Evolutionary conservation across 257 asterid genomes (phyloP).

Genomic region (Solanum paucissectum): DNA sequence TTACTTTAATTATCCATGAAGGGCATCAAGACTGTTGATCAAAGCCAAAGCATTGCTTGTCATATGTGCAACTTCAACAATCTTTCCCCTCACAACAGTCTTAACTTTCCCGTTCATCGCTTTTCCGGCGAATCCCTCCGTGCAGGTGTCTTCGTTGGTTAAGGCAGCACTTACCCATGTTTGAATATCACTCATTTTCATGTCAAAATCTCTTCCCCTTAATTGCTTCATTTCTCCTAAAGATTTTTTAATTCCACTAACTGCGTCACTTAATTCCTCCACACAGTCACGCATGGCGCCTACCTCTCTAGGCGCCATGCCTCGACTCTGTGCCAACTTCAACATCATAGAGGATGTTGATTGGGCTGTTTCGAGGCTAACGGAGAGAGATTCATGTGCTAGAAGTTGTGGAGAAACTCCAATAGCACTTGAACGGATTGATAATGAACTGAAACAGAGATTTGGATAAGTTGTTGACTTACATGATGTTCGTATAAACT

Average conservation of each 20-base stretch:
- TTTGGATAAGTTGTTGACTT: constrained; percentile 52
- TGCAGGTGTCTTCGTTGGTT: constrained; percentile 68
- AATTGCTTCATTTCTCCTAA: constrained; percentile 36
- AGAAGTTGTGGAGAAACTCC: constrained; percentile 38
- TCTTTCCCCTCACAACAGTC: constrained; percentile 22
- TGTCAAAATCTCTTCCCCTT: constrained; percentile 20
- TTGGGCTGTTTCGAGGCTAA: constrained; percentile 26
- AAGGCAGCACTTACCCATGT: constrained; percentile 89
- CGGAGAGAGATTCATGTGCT: constrained; percentile 49
- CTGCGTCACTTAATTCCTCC: constrained; percentile 51
- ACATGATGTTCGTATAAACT: constrained; percentile 52
- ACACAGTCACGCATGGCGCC: constrained; percentile 62
- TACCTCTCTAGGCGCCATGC: constrained; percentile 37
- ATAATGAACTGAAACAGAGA: constrained; percentile 57
- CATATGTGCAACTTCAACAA: constrained; percentile 43
- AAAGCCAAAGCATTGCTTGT: constrained; percentile 75
- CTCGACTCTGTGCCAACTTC: constrained; percentile 20
- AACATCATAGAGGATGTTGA: constrained; percentile 34
- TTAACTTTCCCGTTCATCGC: constrained; percentile 23
- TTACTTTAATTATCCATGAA: constrained; percentile 11
- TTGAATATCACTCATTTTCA: constrained; percentile 35
- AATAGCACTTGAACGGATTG: constrained; percentile 32
- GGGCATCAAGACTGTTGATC: constrained; percentile 33
- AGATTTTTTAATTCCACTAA: constrained; percentile 26
- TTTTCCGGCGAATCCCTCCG: constrained; percentile 52